Percentiles rank a stretch among this genome's conserved stretches.
Evolutionary conservation across 768 basidiomycete species (phyloP).

Genomic region (Rhizopogon vulgaris): DNA sequence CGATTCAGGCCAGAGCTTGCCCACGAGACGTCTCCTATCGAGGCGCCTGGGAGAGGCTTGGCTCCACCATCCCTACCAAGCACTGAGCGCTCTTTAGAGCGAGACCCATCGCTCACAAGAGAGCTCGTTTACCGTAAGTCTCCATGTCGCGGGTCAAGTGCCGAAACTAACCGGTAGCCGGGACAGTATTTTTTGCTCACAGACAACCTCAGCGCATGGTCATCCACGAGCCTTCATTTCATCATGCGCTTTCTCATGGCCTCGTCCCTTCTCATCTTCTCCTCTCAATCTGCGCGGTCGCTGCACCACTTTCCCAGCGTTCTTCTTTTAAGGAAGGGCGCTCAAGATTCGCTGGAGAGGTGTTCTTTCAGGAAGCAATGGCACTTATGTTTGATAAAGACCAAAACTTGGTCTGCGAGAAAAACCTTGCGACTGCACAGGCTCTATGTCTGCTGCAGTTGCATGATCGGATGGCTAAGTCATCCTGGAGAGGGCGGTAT

Average conservation of each 20-base stretch:
- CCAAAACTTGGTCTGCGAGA: conserved; percentile 52
- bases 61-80: conserved; percentile 29
- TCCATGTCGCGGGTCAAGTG: background rate
- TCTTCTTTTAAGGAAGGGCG: conserved; percentile 52
- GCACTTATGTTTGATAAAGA: conserved; percentile 67
- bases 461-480: conserved; percentile 48
- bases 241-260: conserved; percentile 57
- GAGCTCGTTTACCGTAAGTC: conserved; percentile 68
- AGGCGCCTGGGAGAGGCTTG: conserved; percentile 26
- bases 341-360: conserved; percentile 48
- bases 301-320: conserved; percentile 69
- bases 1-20: conserved; percentile 42
- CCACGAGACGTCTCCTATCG: conserved; percentile 31
- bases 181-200: conserved; percentile 73
- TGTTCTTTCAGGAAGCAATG: conserved; percentile 53
- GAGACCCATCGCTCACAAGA: conserved; percentile 59
- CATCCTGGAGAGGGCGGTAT: conserved; percentile 23
- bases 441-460: conserved; percentile 68
- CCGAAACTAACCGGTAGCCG: conserved; percentile 1
- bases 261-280: conserved; percentile 66
- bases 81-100: conserved; percentile 37
- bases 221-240: conserved; percentile 76
- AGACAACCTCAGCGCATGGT: conserved; percentile 72
- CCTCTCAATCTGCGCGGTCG: conserved; percentile 70
- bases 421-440: conserved; percentile 68